Percentiles rank a stretch among this genome's conserved stretches.
These are phyloP conservation scores for Falciphora oryzae DNA, from an alignment of 2,329 filamentous ascomycete genomes.

Conservation along the genomic window DNA sequence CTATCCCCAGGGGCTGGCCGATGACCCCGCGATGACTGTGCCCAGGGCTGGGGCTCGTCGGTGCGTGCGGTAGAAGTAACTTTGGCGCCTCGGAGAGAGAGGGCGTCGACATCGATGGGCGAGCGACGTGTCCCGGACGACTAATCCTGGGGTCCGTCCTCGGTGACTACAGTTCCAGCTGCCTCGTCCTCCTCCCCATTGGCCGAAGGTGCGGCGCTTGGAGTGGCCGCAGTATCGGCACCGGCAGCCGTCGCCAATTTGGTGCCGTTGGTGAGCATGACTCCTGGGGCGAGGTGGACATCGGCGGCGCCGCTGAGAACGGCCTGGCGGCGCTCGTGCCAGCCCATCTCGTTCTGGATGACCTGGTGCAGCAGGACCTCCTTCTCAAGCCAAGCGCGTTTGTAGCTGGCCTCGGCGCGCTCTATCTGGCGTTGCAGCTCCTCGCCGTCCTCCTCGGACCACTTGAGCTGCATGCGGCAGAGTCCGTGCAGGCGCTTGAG, in stretches of 20 bases:
- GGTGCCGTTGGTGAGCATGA: conserved; percentile 3
- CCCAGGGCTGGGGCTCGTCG: not conserved
- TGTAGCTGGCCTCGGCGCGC: conserved; percentile 58
- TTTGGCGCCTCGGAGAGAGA: not conserved
- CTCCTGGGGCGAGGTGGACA: conserved; percentile 19
- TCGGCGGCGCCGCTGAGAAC: conserved; percentile 46
- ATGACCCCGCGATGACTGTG: not conserved
- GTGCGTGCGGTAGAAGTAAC: no score
- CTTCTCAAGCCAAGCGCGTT: conserved; percentile 73
- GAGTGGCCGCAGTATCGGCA: conserved; percentile 5
- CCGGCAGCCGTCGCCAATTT: conserved; percentile 3
- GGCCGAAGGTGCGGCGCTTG: not conserved
- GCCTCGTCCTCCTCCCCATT: not conserved
- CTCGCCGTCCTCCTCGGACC: conserved; percentile 64
- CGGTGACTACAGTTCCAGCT: not conserved
- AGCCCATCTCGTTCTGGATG: conserved; percentile 60
- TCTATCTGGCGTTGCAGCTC: conserved; percentile 59
- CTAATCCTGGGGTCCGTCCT: not conserved
- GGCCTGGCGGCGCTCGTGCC: conserved; percentile 52
- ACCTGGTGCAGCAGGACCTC: conserved; percentile 72
- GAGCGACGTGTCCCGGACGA: not conserved
- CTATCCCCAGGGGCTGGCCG: not conserved
- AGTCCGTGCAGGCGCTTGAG: conserved; percentile 59
- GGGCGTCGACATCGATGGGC: not conserved
- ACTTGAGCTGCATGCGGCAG: conserved; percentile 65